Base-by-base conservation (phyloP, 2,329 filamentous ascomycete species). In the Fusarium mangiferae region DNA sequence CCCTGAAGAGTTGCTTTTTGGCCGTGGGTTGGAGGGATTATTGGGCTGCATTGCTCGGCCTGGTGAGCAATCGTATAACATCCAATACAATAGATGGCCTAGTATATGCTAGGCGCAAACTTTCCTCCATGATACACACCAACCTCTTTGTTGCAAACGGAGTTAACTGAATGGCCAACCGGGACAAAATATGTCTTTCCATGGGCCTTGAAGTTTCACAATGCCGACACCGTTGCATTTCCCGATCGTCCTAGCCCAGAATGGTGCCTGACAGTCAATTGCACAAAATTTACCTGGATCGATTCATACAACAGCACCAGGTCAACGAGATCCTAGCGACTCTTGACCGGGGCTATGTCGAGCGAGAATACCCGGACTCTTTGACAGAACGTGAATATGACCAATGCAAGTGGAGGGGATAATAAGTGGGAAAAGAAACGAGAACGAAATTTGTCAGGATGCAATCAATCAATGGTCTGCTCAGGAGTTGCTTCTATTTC, bases 1-100 rank as follows among this genome's bases (percentile, higher is more conserved):
- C 41, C 70, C 70, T 62, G 66, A 59, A 52, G 49, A 46, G 30
- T 73, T 73, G 70, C 71, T 59, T 73, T 71, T 70, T 68, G 57
- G 45, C 45, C 54, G 35, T 52, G 62, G 56, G 41, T 39, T 62
- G 44, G 45, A 70, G 57, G 58, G 41, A 68, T 70, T 62, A 39
- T 70, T 62, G 44, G 65, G 44, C 65, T 69, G 39, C 51, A 69
- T 69, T 35, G 38, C 64, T 55, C 46, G 20, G 41, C 42, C 26
- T 38, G 28, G 58, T 44, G 46, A 54, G 35, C 38, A 41, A 38
- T 62, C 66, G 66, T 48, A 65, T 26, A 65, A 38, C 44, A 55
- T 45, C 65, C 51, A 69, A 69, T 64, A 48, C 61, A 26, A 28
- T 15, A 26, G 24, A 48, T 18, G n/a, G n/a, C 33, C n/a, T 28